Percentiles rank a stretch among this genome's conserved stretches.
Conservation (phyloP, 148 eudicot species). For the Camellia lanceoleosa region DNA sequence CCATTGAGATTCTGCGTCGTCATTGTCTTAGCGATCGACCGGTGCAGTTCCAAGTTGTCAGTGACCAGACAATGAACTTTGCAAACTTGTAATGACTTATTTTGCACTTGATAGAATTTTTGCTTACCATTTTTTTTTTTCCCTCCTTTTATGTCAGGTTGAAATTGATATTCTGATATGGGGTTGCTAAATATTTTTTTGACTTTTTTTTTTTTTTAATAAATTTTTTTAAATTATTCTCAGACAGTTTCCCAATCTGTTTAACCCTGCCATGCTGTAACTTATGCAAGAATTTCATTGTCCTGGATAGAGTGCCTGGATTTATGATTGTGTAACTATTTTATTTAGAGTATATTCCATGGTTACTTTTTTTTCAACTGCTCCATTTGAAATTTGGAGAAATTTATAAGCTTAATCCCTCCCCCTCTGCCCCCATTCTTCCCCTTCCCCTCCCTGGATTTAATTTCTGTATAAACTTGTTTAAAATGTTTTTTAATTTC, state of each 20-base stretch:
- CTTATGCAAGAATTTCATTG: background rate
- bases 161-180: background rate
- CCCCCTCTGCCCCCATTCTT: background rate
- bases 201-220: background rate
- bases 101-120: background rate
- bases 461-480: background rate
- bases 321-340: background rate
- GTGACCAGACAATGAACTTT: slow-evolving; percentile 95
- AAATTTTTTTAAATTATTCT: background rate
- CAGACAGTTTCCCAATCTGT: background rate
- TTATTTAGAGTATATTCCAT: background rate
- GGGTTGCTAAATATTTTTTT: background rate
- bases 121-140: background rate
- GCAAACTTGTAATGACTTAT: slow-evolving; percentile 61
- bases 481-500: too few relatives aligned
- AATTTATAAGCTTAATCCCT: background rate
- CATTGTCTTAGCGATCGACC: slow-evolving; percentile 92
- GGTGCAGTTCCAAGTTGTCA: slow-evolving; percentile 97
- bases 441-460: background rate
- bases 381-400: background rate
- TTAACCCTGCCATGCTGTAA: background rate
- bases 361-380: slow-evolving; percentile 4
- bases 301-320: background rate
- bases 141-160: background rate
- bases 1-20: slow-evolving; percentile 88